Percentiles rank a stretch among this genome's conserved stretches.
Evolutionary conservation across 257 asterid genomes (phyloP).

Genomic region (Gardenia jasminoides): DNA sequence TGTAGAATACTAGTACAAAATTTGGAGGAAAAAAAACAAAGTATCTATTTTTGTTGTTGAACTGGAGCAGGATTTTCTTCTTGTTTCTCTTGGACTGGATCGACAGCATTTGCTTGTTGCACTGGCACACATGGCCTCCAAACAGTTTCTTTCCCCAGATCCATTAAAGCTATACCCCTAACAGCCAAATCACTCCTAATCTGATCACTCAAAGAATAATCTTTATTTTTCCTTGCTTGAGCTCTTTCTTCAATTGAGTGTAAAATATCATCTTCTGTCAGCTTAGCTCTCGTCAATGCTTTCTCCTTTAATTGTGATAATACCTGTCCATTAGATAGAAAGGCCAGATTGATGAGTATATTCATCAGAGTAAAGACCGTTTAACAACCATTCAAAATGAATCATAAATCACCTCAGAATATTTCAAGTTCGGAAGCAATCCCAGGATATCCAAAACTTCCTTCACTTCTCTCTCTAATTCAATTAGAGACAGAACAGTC

Average conservation of each 20-base stretch:
- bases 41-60: slow-evolving; percentile 12
- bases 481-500: slow-evolving; percentile 26
- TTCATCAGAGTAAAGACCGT: neutral
- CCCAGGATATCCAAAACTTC: slow-evolving; percentile 38
- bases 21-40: too few relatives aligned
- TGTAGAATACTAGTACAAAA: neutral
- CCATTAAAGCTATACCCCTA: slow-evolving; percentile 80
- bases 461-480: slow-evolving; percentile 38
- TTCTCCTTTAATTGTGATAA: slow-evolving; percentile 72
- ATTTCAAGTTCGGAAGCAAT: slow-evolving; percentile 33
- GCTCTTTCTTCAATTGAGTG: slow-evolving; percentile 56
- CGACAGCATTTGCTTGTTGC: slow-evolving; percentile 29
- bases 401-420: slow-evolving; percentile 37
- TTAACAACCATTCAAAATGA: neutral
- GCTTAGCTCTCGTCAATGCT: slow-evolving; percentile 65
- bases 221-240: slow-evolving; percentile 59
- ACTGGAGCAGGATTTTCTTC: slow-evolving; percentile 28
- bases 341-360: slow-evolving; percentile 4
- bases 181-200: slow-evolving; percentile 59
- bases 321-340: slow-evolving; percentile 44
- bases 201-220: slow-evolving; percentile 56
- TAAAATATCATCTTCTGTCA: slow-evolving; percentile 61
- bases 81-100: slow-evolving; percentile 6
- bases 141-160: slow-evolving; percentile 65
- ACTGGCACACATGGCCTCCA: slow-evolving; percentile 83